These are phyloP conservation scores for Paralagenidium karlingii DNA, from an alignment of 352 stramenopile genomes.

Conservation along the genomic window DNA sequence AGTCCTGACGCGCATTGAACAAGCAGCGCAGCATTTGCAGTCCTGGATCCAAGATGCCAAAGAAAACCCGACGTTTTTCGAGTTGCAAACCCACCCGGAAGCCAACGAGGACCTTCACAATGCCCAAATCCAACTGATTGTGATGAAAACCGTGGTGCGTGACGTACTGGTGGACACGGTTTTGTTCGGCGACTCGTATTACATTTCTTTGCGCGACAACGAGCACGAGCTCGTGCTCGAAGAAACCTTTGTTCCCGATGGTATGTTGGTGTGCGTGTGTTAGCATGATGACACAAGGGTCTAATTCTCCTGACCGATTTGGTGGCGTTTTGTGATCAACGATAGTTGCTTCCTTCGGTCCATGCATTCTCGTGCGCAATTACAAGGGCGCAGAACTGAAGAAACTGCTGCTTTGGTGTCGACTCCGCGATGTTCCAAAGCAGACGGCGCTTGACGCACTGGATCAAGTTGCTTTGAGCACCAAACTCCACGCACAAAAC, in stretches of 20 bases:
- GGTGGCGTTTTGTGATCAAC: neutral
- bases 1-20: conserved; percentile 26
- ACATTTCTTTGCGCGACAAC: conserved; percentile 35
- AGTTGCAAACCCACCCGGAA: conserved; percentile 33
- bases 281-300: neutral
- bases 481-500: too few species aligned
- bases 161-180: conserved; percentile 47
- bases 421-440: too few species aligned
- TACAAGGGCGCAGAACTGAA: conserved; percentile 43
- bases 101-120: conserved; percentile 22
- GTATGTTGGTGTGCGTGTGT: conserved; percentile 7
- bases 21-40: conserved; percentile 24
- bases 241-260: conserved; percentile 44
- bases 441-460: too few species aligned
- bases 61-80: conserved; percentile 43
- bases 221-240: conserved; percentile 34
- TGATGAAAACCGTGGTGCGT: conserved; percentile 61
- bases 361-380: conserved; percentile 31
- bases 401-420: conserved; percentile 50
- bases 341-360: conserved; percentile 32
- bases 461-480: too few species aligned
- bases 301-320: conserved; percentile 1
- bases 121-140: conserved; percentile 28
- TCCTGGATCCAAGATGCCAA: conserved; percentile 36
- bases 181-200: conserved; percentile 52